Evolutionary conservation across 495 filamentous ascomycete genomes (phyloP), one percentile per base, ranked within the genome.

Genomic region (Penicillium antarcticum): DNA sequence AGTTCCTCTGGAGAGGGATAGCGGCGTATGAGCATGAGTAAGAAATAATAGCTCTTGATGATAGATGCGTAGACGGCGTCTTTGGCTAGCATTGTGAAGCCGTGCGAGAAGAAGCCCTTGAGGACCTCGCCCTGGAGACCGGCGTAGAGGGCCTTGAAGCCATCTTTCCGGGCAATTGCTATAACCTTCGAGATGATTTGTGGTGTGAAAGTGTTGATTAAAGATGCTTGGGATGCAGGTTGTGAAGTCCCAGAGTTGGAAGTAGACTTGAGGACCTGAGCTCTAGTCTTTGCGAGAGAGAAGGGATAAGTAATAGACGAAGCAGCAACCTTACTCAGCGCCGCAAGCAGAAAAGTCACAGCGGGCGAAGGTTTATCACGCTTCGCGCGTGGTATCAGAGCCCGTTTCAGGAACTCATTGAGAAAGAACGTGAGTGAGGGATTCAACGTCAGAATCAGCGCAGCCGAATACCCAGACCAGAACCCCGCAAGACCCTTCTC

Each of bases 391-490:
- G 80, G 70, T 1, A 89, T 72, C 12, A 86, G 51, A 5, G 73
- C 54, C 42, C 81, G 78, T 62, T 86, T 86, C 7, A 92, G 69
- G 7, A 82, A 58, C 55, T 87, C 84, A 56, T 95, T 87, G 14
- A 96, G 72, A 57, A 92, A 84, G 60, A 96, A 92, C 0, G 92
- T 96, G 48, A 95, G 74, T 42, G 84, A 84, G 8, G 92, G 92
- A 60, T 97, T 96, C 1, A 96, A 72, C 1, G 92, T 92, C 29
- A 97, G 67, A 42, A 95, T 76, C 43, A 94, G 66, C 23, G 80
- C 82, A 0, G 91, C 91, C 11, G 87, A 87, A 68, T 96, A 96
- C 3, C 92, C 92, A 0, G 90, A 88, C 92, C 92, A 96, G 56
- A 96, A 88, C 0, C 91, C 91, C 17, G 63, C 58, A 7, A 92